Evolutionary conservation across 1,139 yeast genomes (phyloP).

Genomic region (Diutina sp.): DNA sequence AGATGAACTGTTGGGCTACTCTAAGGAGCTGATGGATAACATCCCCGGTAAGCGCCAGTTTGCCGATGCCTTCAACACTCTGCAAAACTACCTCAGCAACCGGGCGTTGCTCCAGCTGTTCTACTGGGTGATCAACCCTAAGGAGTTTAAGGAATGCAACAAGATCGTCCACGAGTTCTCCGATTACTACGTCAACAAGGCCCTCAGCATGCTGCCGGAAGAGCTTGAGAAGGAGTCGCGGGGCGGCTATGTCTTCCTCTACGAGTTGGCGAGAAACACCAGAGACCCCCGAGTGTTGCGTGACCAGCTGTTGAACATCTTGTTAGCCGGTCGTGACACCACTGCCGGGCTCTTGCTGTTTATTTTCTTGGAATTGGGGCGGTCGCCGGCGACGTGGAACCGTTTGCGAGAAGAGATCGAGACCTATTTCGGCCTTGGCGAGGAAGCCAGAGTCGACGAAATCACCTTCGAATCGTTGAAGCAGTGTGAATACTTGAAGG

Average conservation of each 20-base stretch:
- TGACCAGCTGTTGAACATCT: constrained; percentile 38
- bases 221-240: constrained; percentile 24
- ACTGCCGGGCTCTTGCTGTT: constrained; percentile 43
- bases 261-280: constrained; percentile 38
- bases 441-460: constrained; percentile 14
- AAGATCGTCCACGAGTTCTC: constrained; percentile 22
- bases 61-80: constrained; percentile 6
- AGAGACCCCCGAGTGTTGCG: constrained; percentile 35
- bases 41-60: constrained; percentile 4
- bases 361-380: constrained; percentile 30
- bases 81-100: constrained; percentile 5
- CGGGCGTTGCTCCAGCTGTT: constrained; percentile 6
- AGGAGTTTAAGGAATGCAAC: constrained; percentile 11
- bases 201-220: constrained; percentile 9
- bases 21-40: neutral
- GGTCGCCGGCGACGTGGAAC: constrained; percentile 25
- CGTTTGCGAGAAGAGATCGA: constrained; percentile 27
- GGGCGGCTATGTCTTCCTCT: constrained; percentile 36
- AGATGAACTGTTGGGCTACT: neutral
- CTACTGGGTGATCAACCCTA: constrained; percentile 5
- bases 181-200: constrained; percentile 16
- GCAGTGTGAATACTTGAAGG: constrained; percentile 33
- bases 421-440: constrained; percentile 22
- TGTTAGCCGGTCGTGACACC: constrained; percentile 46
- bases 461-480: constrained; percentile 38